Conservation (phyloP, 495 filamentous ascomycete genomes). For the Amphirosellinia nigrospora region DNA sequence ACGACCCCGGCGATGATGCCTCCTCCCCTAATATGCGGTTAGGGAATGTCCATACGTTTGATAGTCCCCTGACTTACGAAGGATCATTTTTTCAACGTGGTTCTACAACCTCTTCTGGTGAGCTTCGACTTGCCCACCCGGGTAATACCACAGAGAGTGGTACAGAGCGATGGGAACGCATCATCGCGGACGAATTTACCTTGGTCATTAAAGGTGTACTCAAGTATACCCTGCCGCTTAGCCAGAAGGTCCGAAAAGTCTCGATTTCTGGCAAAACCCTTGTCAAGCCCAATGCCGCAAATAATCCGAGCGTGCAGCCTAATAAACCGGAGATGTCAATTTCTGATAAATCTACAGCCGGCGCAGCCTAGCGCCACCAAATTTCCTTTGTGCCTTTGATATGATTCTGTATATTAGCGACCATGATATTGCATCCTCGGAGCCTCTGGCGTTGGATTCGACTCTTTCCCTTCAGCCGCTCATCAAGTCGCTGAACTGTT, state of each 20-base stretch:
- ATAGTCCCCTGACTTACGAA: constrained; percentile 86
- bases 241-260: constrained; percentile 64
- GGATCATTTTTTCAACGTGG: constrained; percentile 78
- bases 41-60: constrained; percentile 83
- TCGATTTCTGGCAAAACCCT: constrained; percentile 56
- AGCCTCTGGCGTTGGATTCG: constrained; percentile 43
- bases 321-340: constrained; percentile 40
- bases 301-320: constrained; percentile 46
- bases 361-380: constrained; percentile 35
- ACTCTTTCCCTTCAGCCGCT: constrained; percentile 22
- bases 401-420: constrained; percentile 44
- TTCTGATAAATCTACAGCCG: constrained; percentile 30
- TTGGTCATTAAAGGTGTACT: constrained; percentile 88
- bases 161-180: constrained; percentile 87
- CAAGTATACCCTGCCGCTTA: constrained; percentile 87
- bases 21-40: constrained; percentile 85
- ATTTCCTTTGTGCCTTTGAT: constrained; percentile 39
- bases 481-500: constrained; percentile 14
- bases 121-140: constrained; percentile 78
- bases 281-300: constrained; percentile 57
- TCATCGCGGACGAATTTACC: constrained; percentile 89
- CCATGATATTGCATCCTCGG: constrained; percentile 40
- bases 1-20: constrained; percentile 54
- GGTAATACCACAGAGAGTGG: constrained; percentile 91
- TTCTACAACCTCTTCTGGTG: constrained; percentile 72